phyloP scores from a whole-genome alignment of 2,329 filamentous ascomycete genomes.

The Tolypocladium paradoxum region DNA sequence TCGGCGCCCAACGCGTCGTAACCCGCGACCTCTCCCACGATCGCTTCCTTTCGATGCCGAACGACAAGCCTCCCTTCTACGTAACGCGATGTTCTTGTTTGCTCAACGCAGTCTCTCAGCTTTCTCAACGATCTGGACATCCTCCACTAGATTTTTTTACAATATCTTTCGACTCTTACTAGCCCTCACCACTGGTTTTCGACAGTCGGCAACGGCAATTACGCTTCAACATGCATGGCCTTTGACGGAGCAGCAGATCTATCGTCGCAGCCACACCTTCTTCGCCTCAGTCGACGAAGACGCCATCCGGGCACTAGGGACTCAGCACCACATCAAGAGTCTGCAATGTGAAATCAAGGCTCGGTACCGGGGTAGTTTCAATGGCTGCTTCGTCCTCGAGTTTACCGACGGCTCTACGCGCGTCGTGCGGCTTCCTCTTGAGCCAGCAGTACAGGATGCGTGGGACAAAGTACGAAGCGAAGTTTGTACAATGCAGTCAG shows the following conservation, averaged over 20 bases:
- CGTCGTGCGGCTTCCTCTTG: not conserved
- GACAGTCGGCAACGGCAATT: no score
- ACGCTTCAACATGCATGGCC: no score
- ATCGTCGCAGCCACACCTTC: not conserved
- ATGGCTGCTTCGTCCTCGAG: not conserved
- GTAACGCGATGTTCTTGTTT: no score
- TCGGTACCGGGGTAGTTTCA: not conserved
- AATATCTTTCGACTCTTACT: no score
- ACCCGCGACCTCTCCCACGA: no score
- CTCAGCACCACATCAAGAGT: not conserved
- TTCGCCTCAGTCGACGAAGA: not conserved
- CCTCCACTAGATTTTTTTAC: no score
- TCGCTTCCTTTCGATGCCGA: no score
- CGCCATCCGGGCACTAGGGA: not conserved
- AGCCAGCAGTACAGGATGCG: not conserved
- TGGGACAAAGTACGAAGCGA: not conserved
- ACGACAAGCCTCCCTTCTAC: no score
- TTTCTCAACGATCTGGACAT: no score
- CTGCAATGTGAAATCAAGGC: not conserved
- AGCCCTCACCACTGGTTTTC: no score
- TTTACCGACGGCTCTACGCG: not conserved
- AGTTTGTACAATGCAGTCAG: not conserved
- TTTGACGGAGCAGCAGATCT: not conserved
- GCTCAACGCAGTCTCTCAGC: no score
- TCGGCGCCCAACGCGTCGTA: no score